Evolutionary conservation across 441 rosid genomes (phyloP).

Genomic region (Rhodomyrtus psidioides): DNA sequence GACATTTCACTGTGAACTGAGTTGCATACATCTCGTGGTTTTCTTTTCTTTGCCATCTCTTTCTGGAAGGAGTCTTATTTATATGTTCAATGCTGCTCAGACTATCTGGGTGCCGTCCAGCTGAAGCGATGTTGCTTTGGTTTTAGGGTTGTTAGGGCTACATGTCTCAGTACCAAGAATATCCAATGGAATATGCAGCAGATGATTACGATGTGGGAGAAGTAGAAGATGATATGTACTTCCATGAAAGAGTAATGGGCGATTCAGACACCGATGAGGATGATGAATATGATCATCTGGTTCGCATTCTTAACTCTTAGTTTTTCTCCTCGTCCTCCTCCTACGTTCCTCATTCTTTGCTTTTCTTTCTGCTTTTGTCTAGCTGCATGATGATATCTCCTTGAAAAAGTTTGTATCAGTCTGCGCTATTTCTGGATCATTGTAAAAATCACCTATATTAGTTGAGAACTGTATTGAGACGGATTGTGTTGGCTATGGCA

Average conservation of each 20-base stretch:
- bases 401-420: not conserved
- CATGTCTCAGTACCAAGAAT: constrained; percentile 32
- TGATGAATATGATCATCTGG: constrained; percentile 38
- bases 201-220: constrained; percentile 46
- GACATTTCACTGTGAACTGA: not conserved
- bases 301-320: not conserved
- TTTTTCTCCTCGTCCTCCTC: not conserved
- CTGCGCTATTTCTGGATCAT: not conserved
- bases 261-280: constrained; percentile 41
- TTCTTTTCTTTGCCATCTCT: not conserved
- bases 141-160: not conserved
- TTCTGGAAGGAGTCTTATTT: not conserved
- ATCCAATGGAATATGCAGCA: constrained; percentile 29
- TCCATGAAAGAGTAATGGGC: constrained; percentile 38
- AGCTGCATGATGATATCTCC: not conserved
- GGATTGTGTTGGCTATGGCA: constrained; percentile 1
- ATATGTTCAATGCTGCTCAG: not conserved
- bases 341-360: not conserved
- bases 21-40: not conserved
- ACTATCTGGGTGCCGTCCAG: not conserved
- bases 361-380: not conserved
- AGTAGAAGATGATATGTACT: constrained; percentile 35
- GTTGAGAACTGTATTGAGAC: not conserved
- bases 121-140: not conserved
- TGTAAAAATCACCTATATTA: not conserved